Percentiles rank a stretch among this genome's conserved stretches.
These are phyloP conservation scores for Nematodospora valgi DNA, from an alignment of 805 yeast genomes.

Conservation along the genomic window DNA sequence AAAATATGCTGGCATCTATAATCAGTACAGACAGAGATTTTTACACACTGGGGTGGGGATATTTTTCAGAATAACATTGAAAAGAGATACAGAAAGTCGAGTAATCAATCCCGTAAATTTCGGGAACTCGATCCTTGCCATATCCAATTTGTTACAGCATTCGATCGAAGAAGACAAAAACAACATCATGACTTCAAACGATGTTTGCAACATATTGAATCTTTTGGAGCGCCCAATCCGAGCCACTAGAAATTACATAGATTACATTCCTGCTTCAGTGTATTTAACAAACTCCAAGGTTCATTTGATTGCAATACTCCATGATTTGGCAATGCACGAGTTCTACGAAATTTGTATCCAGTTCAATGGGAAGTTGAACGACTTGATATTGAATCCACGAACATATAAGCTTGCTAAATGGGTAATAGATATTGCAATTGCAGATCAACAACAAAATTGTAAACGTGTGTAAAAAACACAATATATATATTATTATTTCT, in stretches of 20 bases:
- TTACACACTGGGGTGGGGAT: constrained; percentile 31
- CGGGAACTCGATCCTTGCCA: constrained; percentile 62
- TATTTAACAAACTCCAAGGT: constrained; percentile 30
- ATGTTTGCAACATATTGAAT: constrained; percentile 56
- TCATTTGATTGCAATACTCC: constrained; percentile 52
- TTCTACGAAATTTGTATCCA: constrained; percentile 63
- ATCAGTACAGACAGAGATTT: constrained; percentile 15
- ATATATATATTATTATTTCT: not conserved
- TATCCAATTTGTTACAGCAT: constrained; percentile 55
- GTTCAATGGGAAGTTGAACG: constrained; percentile 62
- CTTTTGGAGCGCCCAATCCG: constrained; percentile 57
- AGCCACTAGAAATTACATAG: constrained; percentile 35
- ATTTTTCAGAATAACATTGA: constrained; percentile 33
- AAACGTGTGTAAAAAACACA: not conserved
- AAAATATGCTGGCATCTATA: not conserved
- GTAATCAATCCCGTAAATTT: constrained; percentile 55
- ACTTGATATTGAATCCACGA: constrained; percentile 57
- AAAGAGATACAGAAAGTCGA: constrained; percentile 57
- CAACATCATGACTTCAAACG: constrained; percentile 48
- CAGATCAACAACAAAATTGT: constrained; percentile 27
- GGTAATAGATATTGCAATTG: constrained; percentile 64
- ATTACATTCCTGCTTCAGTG: constrained; percentile 42
- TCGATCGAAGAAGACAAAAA: constrained; percentile 64
- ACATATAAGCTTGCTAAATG: constrained; percentile 69
- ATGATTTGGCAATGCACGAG: constrained; percentile 61